Percentiles rank a stretch among this genome's conserved stretches.
These are phyloP conservation scores for Sextonia rubra DNA, from an alignment of 164 flowering plant genomes.

Conservation along the genomic window DNA sequence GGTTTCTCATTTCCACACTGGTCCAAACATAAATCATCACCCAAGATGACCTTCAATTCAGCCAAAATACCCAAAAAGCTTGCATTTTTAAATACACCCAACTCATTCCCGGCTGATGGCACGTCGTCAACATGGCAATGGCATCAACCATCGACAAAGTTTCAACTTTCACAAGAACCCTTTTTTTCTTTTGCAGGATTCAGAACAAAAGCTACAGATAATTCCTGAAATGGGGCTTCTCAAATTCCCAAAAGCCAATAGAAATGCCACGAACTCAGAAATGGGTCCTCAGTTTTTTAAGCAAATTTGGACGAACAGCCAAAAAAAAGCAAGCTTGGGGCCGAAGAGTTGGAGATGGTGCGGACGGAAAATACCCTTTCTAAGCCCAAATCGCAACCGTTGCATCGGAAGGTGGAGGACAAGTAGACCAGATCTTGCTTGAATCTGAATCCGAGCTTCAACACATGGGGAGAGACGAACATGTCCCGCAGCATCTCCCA, in stretches of 20 bases:
- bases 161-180: too few relatives aligned
- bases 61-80: too few relatives aligned
- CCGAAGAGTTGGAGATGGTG: not conserved
- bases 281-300: not conserved
- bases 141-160: too few relatives aligned
- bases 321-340: not conserved
- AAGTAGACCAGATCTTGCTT: constrained; percentile 83
- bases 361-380: constrained; percentile 38
- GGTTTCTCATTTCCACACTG: too few relatives aligned
- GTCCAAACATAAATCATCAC: too few relatives aligned
- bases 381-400: constrained; percentile 64
- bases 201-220: too few relatives aligned
- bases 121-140: too few relatives aligned
- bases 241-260: not conserved
- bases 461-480: constrained; percentile 53
- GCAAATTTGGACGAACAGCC: not conserved
- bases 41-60: too few relatives aligned
- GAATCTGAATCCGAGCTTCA: constrained; percentile 79
- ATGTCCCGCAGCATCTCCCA: constrained; percentile 50
- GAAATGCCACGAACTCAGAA: not conserved
- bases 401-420: constrained; percentile 62
- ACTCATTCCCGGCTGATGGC: too few relatives aligned
- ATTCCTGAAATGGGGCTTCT: too few relatives aligned
- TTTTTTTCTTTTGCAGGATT: too few relatives aligned
- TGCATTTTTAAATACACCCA: too few relatives aligned